These are phyloP conservation scores for Penicillium paneum DNA, from an alignment of 2,329 filamentous ascomycete species.

Conservation along the genomic window DNA sequence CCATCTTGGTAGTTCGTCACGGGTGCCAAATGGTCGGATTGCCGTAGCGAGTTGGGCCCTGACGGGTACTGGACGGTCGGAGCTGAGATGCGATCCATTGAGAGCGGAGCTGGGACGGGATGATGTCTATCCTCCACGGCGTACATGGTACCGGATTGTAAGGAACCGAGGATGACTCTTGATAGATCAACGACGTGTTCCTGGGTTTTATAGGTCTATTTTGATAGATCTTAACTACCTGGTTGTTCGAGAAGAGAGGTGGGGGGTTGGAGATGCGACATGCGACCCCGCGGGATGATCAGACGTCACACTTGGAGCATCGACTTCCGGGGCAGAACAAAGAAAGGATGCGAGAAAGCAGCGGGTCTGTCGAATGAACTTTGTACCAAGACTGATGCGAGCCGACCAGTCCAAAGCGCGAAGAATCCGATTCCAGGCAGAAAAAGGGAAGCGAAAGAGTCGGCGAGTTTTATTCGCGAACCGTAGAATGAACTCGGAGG, in stretches of 20 bases:
- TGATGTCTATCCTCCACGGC: constrained; percentile 38
- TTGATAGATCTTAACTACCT: constrained; percentile 2
- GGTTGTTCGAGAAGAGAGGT: background rate
- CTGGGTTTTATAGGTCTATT: constrained; percentile 8
- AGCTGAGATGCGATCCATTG: constrained; percentile 41
- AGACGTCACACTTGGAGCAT: constrained; percentile 30
- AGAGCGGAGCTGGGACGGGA: constrained; percentile 37
- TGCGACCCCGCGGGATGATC: constrained; percentile 25
- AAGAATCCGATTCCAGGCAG: background rate
- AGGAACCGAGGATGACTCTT: constrained; percentile 23
- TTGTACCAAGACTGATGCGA: background rate
- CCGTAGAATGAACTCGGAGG: constrained; percentile 6
- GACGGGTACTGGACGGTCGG: constrained; percentile 37
- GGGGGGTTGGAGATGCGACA: constrained; percentile 18
- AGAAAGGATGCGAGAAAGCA: background rate
- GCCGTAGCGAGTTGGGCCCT: constrained; percentile 32
- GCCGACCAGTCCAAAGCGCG: background rate
- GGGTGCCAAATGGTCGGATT: constrained; percentile 38
- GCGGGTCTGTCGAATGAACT: background rate
- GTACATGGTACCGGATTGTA: constrained; percentile 36
- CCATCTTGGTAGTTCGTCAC: constrained; percentile 43
- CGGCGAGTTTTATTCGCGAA: constrained; percentile 9
- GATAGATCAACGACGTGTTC: constrained; percentile 12
- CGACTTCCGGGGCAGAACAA: constrained; percentile 21
- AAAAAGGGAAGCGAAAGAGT: constrained; percentile 6